phyloP scores from a whole-genome alignment of 371 early-diverging fungal genomes.

The Basidiobolus meristosporus region DNA sequence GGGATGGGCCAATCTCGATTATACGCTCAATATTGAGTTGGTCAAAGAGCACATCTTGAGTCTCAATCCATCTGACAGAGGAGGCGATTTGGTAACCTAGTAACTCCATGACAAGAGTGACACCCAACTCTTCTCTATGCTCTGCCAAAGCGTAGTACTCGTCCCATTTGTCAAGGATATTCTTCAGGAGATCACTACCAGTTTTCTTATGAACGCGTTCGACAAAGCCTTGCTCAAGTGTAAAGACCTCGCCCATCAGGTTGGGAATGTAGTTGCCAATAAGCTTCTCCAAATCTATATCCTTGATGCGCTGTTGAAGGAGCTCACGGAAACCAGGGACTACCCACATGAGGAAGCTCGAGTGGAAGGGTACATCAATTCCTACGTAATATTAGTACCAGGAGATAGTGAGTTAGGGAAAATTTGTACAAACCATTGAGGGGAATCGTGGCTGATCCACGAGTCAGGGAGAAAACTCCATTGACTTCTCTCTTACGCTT shows the following conservation, averaged over 20 bases:
- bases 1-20: constrained; percentile 82
- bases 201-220: constrained; percentile 53
- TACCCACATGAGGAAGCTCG: constrained; percentile 73
- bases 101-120: constrained; percentile 72
- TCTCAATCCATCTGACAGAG: constrained; percentile 93
- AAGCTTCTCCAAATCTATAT: constrained; percentile 54
- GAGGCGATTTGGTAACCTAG: constrained; percentile 87
- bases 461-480: constrained; percentile 45
- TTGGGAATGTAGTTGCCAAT: constrained; percentile 83
- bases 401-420: too few species aligned
- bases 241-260: constrained; percentile 83
- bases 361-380: constrained; percentile 95
- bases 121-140: constrained; percentile 71
- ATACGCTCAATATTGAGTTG: constrained; percentile 62
- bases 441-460: constrained; percentile 84
- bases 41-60: constrained; percentile 78
- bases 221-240: constrained; percentile 54
- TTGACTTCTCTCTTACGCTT: constrained; percentile 7
- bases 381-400: too few species aligned
- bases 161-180: constrained; percentile 69
- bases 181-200: constrained; percentile 41
- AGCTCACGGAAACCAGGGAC: constrained; percentile 83
- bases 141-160: constrained; percentile 42
- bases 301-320: constrained; percentile 61
- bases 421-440: constrained; percentile 33